phyloP scores from a whole-genome alignment of 75 land plant genomes.

The Isoetes taiwanensis region DNA sequence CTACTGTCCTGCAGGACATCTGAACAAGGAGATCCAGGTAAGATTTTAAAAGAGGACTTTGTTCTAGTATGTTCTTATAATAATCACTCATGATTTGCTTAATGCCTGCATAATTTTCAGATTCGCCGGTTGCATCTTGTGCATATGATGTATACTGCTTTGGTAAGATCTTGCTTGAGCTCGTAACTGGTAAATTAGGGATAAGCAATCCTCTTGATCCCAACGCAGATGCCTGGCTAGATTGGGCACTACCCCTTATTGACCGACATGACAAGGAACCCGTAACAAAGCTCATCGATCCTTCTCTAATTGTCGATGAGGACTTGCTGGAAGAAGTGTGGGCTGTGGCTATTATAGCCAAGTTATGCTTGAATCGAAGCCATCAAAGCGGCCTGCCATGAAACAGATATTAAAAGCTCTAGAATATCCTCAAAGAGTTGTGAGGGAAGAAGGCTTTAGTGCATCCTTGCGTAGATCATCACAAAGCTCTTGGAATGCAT shows the following conservation, averaged over 20 bases:
- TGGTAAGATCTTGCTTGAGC: conserved; percentile 11
- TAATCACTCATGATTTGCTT: background rate
- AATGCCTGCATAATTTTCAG: background rate
- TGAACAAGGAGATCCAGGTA: conserved; percentile 22
- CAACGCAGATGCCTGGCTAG: conserved; percentile 8
- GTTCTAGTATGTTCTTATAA: background rate
- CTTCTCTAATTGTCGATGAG: conserved; percentile 9
- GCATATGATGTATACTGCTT: conserved; percentile 10
- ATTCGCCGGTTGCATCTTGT: background rate
- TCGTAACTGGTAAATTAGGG: conserved; percentile 2
- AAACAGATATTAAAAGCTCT: background rate
- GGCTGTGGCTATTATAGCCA: conserved; percentile 8
- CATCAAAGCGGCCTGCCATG: conserved; percentile 6
- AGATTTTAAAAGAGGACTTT: background rate
- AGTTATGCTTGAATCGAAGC: background rate
- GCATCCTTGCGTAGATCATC: conserved; percentile 65
- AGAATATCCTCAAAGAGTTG: conserved; percentile 5
- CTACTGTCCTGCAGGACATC: conserved; percentile 12
- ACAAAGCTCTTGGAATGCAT: conserved; percentile 85
- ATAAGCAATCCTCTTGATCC: conserved; percentile 10
- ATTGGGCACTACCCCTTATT: conserved; percentile 8
- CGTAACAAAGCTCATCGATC: conserved; percentile 4
- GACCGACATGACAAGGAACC: conserved; percentile 5
- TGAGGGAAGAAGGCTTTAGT: background rate
- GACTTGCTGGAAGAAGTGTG: conserved; percentile 10